phyloP scores from a whole-genome alignment of 2,329 filamentous ascomycete genomes.

The Colletotrichum coccodes region DNA sequence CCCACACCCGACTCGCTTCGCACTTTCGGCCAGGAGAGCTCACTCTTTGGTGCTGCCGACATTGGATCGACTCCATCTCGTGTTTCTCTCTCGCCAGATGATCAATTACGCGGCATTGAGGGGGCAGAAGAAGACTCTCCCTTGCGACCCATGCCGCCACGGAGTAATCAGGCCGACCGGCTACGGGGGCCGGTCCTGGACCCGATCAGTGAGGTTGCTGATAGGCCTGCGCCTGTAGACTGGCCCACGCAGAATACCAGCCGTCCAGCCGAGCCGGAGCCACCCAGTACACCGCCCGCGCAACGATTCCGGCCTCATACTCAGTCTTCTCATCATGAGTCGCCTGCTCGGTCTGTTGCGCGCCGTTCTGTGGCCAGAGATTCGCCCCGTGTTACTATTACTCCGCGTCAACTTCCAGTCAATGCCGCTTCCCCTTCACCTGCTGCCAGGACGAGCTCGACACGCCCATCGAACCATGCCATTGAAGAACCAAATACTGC shows the following conservation, averaged over 20 bases:
- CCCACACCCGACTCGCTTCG: conserved; percentile 20
- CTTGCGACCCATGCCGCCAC: background rate
- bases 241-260: background rate
- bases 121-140: conserved; percentile 8
- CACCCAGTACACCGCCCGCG: conserved; percentile 9
- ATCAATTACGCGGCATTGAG: conserved; percentile 6
- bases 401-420: background rate
- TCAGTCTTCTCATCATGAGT: background rate
- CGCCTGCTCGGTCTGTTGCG: background rate
- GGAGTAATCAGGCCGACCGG: background rate
- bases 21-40: conserved; percentile 33
- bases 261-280: background rate
- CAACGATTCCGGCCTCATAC: background rate
- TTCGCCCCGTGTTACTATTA: background rate
- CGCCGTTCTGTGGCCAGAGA: background rate
- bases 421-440: background rate
- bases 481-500: background rate
- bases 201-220: conserved; percentile 10
- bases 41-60: conserved; percentile 18
- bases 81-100: background rate
- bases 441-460: background rate
- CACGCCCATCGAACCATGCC: background rate
- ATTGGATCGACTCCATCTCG: conserved; percentile 11
- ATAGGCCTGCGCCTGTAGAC: background rate
- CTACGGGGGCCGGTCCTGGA: background rate